Base-by-base conservation (phyloP, 257 asterid species). In the Nicotiana noctiflora region DNA sequence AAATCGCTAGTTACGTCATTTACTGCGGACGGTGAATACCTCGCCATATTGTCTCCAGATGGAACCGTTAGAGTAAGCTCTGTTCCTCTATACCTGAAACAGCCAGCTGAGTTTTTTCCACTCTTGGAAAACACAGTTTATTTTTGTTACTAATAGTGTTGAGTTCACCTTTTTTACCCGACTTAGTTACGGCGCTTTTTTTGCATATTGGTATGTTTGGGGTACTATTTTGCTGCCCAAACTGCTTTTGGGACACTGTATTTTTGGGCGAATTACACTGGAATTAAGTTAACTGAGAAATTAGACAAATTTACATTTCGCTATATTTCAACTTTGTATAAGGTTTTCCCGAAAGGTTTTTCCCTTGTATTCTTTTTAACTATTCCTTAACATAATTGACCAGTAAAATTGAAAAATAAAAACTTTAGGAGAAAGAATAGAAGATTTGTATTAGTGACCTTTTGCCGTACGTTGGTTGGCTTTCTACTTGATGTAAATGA, bases 1-100 rank as follows among this genome's bases (percentile, higher is more conserved):
- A 86, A 81, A 40, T 66, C 86, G 56, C 34, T 81, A 40, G 40
- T 81, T 66, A 81, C 85, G 3, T 81, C 83, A 27, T 86, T 81
- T 64, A 81, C 82, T 66, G 63, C 60, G 13, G 83, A 76, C 76
- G 86, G 86, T 46, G 79, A 49, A 23, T 86, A 68, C 64, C 86
- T 83, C 11, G 83, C 85, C 17, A 60, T 81, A 34, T 77, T 83
- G 44, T 83, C 85, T 19, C 53, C 82, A 6, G 80, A 83, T 27
- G 85, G 76, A 77, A 67, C 61, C 57, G 64, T 86, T 55, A 83
- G 77, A 83, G 88, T 86, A 81, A 70, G 80, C 67, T 56, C 12
- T 37, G 25, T 14, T 27, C 8, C 32, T 72, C 25, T 46, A 17
- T n/a, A 68, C 13, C 23, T 68, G 19, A 72, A 72, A 14, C 6